Evolutionary conservation across 176 grass and related monocot species (phyloP), one percentile per base, ranked within the genome.

Genomic region (Ampelocalamus luodianensis): DNA sequence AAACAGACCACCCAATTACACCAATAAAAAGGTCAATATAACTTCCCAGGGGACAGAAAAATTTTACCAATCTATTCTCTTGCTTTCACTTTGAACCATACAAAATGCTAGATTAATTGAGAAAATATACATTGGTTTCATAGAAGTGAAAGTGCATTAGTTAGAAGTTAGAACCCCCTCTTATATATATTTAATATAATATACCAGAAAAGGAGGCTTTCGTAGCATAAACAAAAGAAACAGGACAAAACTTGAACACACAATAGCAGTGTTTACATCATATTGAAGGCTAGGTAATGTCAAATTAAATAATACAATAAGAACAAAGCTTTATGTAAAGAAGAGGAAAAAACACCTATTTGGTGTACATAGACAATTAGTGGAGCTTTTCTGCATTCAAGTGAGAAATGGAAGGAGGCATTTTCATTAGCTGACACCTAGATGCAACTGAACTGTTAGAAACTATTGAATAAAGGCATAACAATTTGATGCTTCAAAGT

Each of bases 381-480:
- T 3, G 95, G 93, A 83, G 87, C 79, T 81, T 85, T 98, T 88
- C 89, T 98, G 88, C 87, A 88, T 85, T 76, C 85, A 70, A 88
- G 48, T 4, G 72, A 79, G 60, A 95, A 90, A 78, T 85, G 91
- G 79, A 98, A 79, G 61, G 95, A 93, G 32, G 89, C 87, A 64
- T 71, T 89, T 85, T 98, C 95, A 85, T 90, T 86, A 73, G 89
- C 86, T 20, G 95, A 98, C 69, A 98, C 93, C 95, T 95, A 87
- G 67, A 91, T 79, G 39, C 72, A 88, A 62, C 11, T 42, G 29
- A 78, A 76, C 59, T 55, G n/a, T 92, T 79, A 97, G 45, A 80
- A 78, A 70, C 65, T 71, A 53, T 49, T 0, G 2, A 83, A 48
- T 44, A 71, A 93, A 80, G 22, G 65, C 40, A 37, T 32, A 38